A percentile compares a stretch with the other conserved stretches of the same genome.
These are phyloP conservation scores for Viola pubescens DNA, from an alignment of 441 rosid genomes.

Conservation along the genomic window DNA sequence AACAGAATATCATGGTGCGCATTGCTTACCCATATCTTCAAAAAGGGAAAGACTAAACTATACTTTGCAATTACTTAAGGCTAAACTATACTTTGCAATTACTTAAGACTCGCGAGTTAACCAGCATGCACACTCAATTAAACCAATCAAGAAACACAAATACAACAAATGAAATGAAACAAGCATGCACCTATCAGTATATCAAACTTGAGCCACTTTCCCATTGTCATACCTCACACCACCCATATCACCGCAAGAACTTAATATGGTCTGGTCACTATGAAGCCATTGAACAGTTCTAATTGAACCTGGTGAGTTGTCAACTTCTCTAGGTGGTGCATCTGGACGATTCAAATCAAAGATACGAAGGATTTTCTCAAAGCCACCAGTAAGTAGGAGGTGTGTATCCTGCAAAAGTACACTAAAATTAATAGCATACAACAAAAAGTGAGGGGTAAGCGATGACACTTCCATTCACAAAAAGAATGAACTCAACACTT, in stretches of 20 bases:
- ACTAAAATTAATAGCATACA: no score
- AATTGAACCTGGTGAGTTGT: conserved; percentile 71
- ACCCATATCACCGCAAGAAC: conserved; percentile 81
- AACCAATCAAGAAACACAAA: not conserved
- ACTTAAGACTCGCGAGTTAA: not conserved
- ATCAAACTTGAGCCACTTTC: not conserved
- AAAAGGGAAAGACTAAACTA: not conserved
- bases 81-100: not conserved
- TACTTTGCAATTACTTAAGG: no score
- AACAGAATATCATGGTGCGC: no score
- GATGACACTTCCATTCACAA: no score
- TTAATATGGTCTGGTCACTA: conserved; percentile 78
- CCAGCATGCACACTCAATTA: not conserved
- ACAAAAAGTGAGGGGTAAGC: no score
- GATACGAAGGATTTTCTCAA: conserved; percentile 82
- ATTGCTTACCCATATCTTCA: not conserved
- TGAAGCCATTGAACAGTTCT: conserved; percentile 94
- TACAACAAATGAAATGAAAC: not conserved
- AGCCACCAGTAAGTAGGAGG: conserved; percentile 78
- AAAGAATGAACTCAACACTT: no score
- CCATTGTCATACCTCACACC: conserved; percentile 61
- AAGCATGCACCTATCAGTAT: not conserved
- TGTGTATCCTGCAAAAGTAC: conserved; percentile 55
- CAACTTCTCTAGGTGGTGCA: conserved; percentile 76
- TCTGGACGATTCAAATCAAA: conserved; percentile 79